Base-by-base conservation (phyloP, 495 filamentous ascomycete genomes). In the Neurospora sp. region DNA sequence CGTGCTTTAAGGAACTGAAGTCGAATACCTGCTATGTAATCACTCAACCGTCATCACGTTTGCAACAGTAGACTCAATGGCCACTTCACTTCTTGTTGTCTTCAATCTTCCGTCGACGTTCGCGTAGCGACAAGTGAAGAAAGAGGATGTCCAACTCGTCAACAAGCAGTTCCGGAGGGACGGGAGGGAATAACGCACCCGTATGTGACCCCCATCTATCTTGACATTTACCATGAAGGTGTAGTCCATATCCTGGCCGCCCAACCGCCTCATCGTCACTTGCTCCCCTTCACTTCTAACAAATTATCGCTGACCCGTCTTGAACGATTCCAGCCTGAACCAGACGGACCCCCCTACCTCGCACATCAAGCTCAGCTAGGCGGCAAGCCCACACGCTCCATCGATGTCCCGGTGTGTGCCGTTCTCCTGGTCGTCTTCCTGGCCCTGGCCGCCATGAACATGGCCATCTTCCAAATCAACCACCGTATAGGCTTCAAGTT, bases 401-500 rank as follows among this genome's bases (percentile, higher is more conserved):
- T 89, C 77, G 93, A 95, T 79, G 83, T 91, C 42, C 90, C 92
- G 38, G 83, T 93, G 74, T 86, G 84, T 73, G 81, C 85, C 16
- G 83, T 93, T 66, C 90, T 96, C 69, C 81, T 94, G 11, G 77
- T 80, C 22, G 80, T 94, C 53, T 97, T 91, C 84, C 76, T 89
- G 68, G 31, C 74, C 69, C 85, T 84, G 27, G 92, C 87, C 6
- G 82, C 82, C 37, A 76, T 82, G 41, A 89, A 97, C 82, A 90
- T 93, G 87, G 84, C 83, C 9, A 85, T 94, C 70, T 87, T 92
- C 75, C 85, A 85, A 66, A 70, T 80, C 40, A 96, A 96, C 81
- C 78, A 74, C 35, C 73, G 76, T 18, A 79, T 83, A 35, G 83
- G 85, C 14, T 89, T 92, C 79, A 92, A 92, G 69, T 97, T 96